phyloP scores from a whole-genome alignment of 306 rosid genomes.

The Myrica gale region DNA sequence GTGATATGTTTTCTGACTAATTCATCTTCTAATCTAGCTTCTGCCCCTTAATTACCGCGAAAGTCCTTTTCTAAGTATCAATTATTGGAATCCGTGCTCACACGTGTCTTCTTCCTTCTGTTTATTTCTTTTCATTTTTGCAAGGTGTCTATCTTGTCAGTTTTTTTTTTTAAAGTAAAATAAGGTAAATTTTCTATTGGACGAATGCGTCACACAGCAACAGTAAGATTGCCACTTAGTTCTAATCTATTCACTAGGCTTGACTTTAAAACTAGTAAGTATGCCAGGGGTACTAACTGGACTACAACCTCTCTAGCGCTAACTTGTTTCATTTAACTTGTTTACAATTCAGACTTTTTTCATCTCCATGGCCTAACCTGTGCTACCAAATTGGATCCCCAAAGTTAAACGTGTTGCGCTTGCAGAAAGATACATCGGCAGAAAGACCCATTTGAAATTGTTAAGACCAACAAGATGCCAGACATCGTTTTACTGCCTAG shows the following conservation, averaged over 20 bases:
- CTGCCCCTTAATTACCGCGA: slow-evolving; percentile 28
- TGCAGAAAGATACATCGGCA: no score
- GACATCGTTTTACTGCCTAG: not conserved
- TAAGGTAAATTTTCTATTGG: no score
- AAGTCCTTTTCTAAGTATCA: slow-evolving; percentile 42
- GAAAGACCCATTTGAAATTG: not conserved
- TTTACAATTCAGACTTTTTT: not conserved
- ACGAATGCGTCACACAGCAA: no score
- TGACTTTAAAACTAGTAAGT: no score
- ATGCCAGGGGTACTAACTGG: no score
- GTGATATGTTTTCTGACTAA: slow-evolving; percentile 43
- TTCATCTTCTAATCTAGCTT: slow-evolving; percentile 31
- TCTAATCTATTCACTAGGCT: no score
- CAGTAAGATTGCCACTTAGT: no score
- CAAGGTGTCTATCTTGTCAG: not conserved
- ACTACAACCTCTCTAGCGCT: no score
- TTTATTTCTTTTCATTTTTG: not conserved
- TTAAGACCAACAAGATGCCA: not conserved
- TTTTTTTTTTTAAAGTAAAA: no score
- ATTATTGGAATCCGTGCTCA: slow-evolving; percentile 23
- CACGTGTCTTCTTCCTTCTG: not conserved
- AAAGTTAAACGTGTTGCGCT: slow-evolving; percentile 26
- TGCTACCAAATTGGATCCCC: slow-evolving; percentile 24
- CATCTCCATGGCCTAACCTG: slow-evolving; percentile 25
- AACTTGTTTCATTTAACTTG: no score